phyloP scores from a whole-genome alignment of 2,329 filamentous ascomycete genomes.

The Aspergillus floridensis region DNA sequence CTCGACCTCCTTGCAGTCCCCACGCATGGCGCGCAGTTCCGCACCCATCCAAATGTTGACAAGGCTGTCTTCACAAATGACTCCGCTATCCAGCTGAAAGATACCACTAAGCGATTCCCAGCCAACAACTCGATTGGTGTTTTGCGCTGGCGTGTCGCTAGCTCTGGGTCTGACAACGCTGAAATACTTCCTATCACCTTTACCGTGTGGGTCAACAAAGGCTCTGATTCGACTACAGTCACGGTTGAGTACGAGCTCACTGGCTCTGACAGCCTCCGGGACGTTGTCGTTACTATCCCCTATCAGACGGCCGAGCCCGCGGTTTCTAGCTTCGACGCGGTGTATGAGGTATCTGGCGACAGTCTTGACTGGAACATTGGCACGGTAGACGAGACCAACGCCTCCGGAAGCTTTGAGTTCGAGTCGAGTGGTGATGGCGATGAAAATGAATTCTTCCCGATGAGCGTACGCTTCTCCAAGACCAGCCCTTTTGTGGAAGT shows the following conservation, averaged over 20 bases:
- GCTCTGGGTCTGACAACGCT: slow-evolving; percentile 74
- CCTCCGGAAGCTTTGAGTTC: slow-evolving; percentile 88
- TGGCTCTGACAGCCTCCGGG: slow-evolving; percentile 71
- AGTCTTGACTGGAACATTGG: slow-evolving; percentile 93
- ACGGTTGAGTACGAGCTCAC: slow-evolving; percentile 96
- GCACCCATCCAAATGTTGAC: slow-evolving; percentile 95
- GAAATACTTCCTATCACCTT: slow-evolving; percentile 88
- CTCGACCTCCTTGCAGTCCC: slow-evolving; percentile 73
- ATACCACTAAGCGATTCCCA: slow-evolving; percentile 83
- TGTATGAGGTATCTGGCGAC: slow-evolving; percentile 91
- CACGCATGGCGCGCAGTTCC: slow-evolving; percentile 83
- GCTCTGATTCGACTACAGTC: slow-evolving; percentile 76
- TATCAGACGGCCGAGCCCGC: slow-evolving; percentile 81
- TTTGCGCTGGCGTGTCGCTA: slow-evolving; percentile 79
- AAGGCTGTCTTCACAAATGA: slow-evolving; percentile 78
- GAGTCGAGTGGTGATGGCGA: slow-evolving; percentile 81
- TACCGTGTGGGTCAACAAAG: slow-evolving; percentile 95
- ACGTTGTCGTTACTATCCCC: slow-evolving; percentile 85
- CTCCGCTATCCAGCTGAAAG: slow-evolving; percentile 86
- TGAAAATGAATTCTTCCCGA: slow-evolving; percentile 96
- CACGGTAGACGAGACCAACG: slow-evolving; percentile 75
- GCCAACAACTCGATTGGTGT: slow-evolving; percentile 92
- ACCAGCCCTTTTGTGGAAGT: slow-evolving; percentile 83
- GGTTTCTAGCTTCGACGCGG: slow-evolving; percentile 88
- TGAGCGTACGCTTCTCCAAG: slow-evolving; percentile 88